Percentiles rank a stretch among this genome's conserved stretches.
Evolutionary conservation across 1,284 basidiomycete genomes (phyloP).

Genomic region (Ganoderma lucidum): DNA sequence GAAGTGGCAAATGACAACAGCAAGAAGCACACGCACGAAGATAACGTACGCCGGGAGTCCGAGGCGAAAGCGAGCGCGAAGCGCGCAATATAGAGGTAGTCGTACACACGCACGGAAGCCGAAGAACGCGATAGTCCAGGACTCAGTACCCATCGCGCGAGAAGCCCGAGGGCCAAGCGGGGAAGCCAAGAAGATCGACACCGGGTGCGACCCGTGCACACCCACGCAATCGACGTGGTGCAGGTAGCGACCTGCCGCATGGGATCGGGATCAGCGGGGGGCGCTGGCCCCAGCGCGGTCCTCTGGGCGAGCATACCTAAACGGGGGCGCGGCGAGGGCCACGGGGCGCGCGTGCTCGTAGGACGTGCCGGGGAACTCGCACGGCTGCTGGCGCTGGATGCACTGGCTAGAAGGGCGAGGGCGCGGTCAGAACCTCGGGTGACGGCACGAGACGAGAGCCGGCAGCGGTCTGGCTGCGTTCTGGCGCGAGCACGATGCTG

Average conservation of each 20-base stretch:
- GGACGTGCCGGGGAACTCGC: conserved; percentile 26
- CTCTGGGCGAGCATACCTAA: neutral
- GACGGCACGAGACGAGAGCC: neutral
- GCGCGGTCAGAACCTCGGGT: neutral
- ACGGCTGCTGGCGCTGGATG: conserved; percentile 28
- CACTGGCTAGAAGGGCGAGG: conserved; percentile 21
- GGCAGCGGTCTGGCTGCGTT: neutral
- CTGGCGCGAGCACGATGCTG: neutral
- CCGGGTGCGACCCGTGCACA: no score
- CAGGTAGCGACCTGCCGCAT: conserved; percentile 1
- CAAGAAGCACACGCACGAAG: neutral
- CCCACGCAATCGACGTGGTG: neutral
- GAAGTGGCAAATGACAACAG: neutral
- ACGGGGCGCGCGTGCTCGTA: conserved; percentile 1
- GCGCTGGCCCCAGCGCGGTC: neutral
- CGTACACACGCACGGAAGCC: neutral
- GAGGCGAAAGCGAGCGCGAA: neutral
- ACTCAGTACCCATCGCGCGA: neutral
- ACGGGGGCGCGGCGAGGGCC: neutral
- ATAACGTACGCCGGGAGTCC: neutral
- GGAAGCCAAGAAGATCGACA: neutral
- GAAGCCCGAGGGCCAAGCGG: neutral
- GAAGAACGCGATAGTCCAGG: neutral
- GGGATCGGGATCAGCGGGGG: neutral
- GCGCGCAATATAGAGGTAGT: neutral